Conservation (phyloP, 2,329 filamentous ascomycete genomes). For the Penicillium verrucosum region DNA sequence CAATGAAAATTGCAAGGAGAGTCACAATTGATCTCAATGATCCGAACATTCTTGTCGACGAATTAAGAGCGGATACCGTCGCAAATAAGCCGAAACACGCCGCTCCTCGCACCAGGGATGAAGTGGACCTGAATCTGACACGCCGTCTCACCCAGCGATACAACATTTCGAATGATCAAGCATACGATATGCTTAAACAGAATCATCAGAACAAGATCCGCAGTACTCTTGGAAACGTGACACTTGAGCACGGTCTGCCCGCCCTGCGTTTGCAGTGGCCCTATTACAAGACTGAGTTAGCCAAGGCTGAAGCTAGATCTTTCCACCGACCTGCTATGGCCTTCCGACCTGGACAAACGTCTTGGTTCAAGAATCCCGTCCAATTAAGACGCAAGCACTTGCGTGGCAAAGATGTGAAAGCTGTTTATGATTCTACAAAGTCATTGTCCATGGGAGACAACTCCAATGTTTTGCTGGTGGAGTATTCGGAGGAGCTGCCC, state of each 20-base stretch:
- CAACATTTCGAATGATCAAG: conserved; percentile 94
- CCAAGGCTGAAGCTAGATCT: conserved; percentile 67
- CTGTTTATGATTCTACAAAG: conserved; percentile 75
- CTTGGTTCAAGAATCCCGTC: conserved; percentile 70
- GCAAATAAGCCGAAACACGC: conserved; percentile 50
- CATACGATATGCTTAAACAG: conserved; percentile 92
- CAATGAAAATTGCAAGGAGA: conserved; percentile 69
- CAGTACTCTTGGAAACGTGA: conserved; percentile 83
- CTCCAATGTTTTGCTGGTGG: conserved; percentile 79
- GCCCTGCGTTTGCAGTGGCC: conserved; percentile 90
- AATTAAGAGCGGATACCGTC: conserved; percentile 62
- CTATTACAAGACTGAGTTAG: conserved; percentile 86
- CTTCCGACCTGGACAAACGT: conserved; percentile 66
- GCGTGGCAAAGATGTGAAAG: conserved; percentile 72
- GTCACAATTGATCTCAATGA: conserved; percentile 86
- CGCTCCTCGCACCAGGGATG: conserved; percentile 44
- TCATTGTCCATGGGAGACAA: conserved; percentile 87
- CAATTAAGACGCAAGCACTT: conserved; percentile 76
- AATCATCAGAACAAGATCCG: conserved; percentile 96
- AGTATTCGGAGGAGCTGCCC: conserved; percentile 93
- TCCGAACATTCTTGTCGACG: conserved; percentile 78
- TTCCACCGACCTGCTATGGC: conserved; percentile 80
- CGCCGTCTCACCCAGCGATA: conserved; percentile 77
- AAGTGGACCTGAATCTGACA: conserved; percentile 67
- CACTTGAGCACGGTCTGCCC: conserved; percentile 92